Evolutionary conservation across 2,329 filamentous ascomycete genomes (phyloP), one percentile per base, ranked within the genome.

Genomic region (Nigrospora sphaerica): DNA sequence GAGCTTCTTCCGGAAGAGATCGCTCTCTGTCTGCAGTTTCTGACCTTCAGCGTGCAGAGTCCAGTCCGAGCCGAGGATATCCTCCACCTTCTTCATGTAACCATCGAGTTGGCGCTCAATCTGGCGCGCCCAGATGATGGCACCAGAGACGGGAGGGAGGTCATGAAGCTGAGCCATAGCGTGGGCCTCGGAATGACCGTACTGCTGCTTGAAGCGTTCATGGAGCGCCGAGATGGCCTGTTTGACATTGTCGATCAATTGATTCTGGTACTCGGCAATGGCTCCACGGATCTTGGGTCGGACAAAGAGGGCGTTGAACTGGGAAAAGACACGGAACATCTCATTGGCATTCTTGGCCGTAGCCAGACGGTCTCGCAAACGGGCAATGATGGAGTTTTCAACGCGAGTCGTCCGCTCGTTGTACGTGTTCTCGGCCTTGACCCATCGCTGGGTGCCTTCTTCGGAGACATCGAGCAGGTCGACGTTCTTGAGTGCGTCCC

Each of bases 301-400:
- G 47, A 99, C 92, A 57, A 99, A 95, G 31, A 99, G 83, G 2
- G 93, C 93, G 63, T 99, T 99, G 78, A 99, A 99, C 64, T 97
- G 97, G 45, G 93, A 97, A 65, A 98, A 98, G 51, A 99, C 93
- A 46, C 95, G 87, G 66, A 99, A 99, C 93, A 98, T 99, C 68
- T 98, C 95, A 62, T 95, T 97, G 36, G 93, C 93, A 51, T 90
- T 95, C 74, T 95, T 96, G 12, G 93, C 92, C 7, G 90, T 95
- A 13, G 91, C 93, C 46, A 98, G 77, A 48, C 93, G 86, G 67
- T 98, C 93, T 59, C 93, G 81, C 32, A 98, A 75, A 45, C 90
- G 81, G 32, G 93, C 90, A 63, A 99, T 99, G 66, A 99, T 98
- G 4, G 93, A 96, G 68, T 98, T 98, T 65, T 99, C 93, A 5